phyloP scores from a whole-genome alignment of 345 rosid species.

The Lumnitzera racemosa region DNA sequence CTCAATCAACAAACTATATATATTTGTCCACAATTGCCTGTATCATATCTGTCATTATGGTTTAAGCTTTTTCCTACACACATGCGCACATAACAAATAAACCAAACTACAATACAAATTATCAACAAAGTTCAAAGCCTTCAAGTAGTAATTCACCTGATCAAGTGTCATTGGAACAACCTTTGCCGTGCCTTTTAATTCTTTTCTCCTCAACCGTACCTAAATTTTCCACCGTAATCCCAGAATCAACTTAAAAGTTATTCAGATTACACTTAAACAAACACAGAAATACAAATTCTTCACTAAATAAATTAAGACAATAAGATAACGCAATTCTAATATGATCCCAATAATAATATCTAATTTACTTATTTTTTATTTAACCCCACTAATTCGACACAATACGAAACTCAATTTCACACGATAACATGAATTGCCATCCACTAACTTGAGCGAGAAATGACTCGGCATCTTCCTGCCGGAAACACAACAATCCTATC shows the following conservation, averaged over 20 bases:
- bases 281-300: neutral
- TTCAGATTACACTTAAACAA: neutral
- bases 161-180: conserved; percentile 90
- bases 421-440: too few species aligned
- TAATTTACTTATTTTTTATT: neutral
- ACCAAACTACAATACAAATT: neutral
- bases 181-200: conserved; percentile 58
- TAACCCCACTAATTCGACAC: too few species aligned
- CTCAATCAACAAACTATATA: too few species aligned
- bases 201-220: conserved; percentile 77
- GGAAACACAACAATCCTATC: conserved; percentile 86
- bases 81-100: neutral
- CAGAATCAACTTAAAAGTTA: neutral
- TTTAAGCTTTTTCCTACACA: too few species aligned
- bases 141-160: conserved; percentile 40
- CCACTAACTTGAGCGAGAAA: conserved; percentile 73
- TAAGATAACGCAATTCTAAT: too few species aligned
- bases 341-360: too few species aligned
- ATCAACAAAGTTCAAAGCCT: neutral
- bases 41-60: too few species aligned
- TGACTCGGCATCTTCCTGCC: conserved; percentile 89
- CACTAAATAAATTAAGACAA: neutral
- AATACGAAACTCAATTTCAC: too few species aligned
- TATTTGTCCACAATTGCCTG: too few species aligned
- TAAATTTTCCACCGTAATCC: conserved; percentile 12